Conservation (phyloP, 78 protist genomes). For the Protostelium mycophagum region DNA sequence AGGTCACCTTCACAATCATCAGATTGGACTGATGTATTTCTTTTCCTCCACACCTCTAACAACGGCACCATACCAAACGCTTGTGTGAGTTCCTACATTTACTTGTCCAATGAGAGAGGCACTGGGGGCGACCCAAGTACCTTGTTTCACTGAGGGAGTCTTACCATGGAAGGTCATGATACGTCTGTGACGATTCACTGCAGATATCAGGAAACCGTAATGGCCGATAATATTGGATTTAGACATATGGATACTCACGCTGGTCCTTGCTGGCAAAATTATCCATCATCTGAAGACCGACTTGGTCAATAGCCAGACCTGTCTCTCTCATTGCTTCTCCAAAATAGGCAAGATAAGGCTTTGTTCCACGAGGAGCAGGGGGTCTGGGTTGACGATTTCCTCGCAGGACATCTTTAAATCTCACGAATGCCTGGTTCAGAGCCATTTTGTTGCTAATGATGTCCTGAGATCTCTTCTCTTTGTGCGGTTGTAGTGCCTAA, state of each 20-base stretch:
- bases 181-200: conserved; percentile 1
- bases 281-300: not conserved
- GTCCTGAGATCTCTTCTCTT: too few relatives aligned
- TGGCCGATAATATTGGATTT: not conserved
- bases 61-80: not conserved
- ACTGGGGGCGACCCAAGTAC: not conserved
- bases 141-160: not conserved
- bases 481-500: too few relatives aligned
- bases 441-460: too few relatives aligned
- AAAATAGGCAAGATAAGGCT: too few relatives aligned
- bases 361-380: not conserved
- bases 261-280: not conserved
- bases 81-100: not conserved
- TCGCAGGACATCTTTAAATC: not conserved
- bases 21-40: not conserved
- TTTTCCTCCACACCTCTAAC: not conserved
- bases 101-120: not conserved
- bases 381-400: not conserved
- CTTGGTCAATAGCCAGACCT: not conserved
- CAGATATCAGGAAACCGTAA: not conserved
- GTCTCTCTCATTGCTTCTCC: not conserved
- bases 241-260: too few relatives aligned
- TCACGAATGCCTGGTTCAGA: not conserved
- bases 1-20: not conserved
- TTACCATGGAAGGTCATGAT: not conserved